phyloP scores from a whole-genome alignment of 2,329 filamentous ascomycete genomes.

The Apiospora kogelbergensis region DNA sequence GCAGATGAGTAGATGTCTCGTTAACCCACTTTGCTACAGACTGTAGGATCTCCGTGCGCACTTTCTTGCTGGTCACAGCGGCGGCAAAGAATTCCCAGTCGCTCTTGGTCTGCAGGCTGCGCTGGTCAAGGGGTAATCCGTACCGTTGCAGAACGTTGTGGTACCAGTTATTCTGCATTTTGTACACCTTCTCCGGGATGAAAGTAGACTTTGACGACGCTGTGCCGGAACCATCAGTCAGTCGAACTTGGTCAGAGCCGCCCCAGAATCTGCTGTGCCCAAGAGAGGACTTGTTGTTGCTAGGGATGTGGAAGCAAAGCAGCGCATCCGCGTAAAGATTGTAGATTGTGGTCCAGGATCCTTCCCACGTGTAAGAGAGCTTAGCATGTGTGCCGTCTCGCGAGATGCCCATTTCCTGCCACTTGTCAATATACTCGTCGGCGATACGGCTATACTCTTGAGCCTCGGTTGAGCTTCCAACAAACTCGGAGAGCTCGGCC shows the following conservation, averaged over 20 bases:
- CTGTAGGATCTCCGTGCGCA: conserved; percentile 70
- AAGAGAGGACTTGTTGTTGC: conserved; percentile 19
- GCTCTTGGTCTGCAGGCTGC: conserved; percentile 83
- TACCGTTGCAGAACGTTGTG: conserved; percentile 75
- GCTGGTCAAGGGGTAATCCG: conserved; percentile 77
- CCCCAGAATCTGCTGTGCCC: conserved; percentile 24
- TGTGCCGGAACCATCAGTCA: conserved; percentile 13
- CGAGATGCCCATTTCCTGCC: conserved; percentile 70
- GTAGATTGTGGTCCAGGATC: conserved; percentile 80
- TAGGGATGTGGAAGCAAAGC: conserved; percentile 70
- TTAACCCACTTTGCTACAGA: conserved; percentile 80
- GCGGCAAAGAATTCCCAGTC: conserved; percentile 93
- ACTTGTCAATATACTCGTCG: conserved; percentile 66
- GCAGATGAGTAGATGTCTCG: conserved; percentile 72
- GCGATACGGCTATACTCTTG: conserved; percentile 63
- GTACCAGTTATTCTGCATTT: conserved; percentile 80
- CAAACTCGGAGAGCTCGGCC: conserved; percentile 63
- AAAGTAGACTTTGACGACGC: conserved; percentile 45
- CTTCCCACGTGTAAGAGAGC: conserved; percentile 77
- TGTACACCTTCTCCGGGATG: conserved; percentile 75
- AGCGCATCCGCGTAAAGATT: conserved; percentile 75
- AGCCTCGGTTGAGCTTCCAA: conserved; percentile 58
- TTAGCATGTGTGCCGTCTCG: conserved; percentile 73
- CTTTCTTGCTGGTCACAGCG: conserved; percentile 68
- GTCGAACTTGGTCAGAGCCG: conserved; percentile 19